Percentiles rank a stretch among this genome's conserved stretches.
Conservation (phyloP, 1,284 basidiomycete species). For the Pseudozyma sp. region DNA sequence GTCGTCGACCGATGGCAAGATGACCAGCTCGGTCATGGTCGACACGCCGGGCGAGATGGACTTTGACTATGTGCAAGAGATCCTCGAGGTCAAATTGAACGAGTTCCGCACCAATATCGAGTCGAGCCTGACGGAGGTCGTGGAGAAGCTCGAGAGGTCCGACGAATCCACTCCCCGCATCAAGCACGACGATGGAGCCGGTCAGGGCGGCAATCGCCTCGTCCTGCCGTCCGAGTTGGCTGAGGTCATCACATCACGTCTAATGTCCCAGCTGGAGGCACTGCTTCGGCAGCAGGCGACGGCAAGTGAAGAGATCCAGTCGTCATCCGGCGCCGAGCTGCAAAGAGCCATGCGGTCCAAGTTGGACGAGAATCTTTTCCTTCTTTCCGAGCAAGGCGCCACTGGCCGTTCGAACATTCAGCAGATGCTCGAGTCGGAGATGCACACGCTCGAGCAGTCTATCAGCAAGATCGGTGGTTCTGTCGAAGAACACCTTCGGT, state of each 20-base stretch:
- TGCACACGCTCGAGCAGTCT: conserved; percentile 22
- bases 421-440: conserved; percentile 27
- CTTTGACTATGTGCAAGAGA: conserved; percentile 60
- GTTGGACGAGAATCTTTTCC: conserved; percentile 46
- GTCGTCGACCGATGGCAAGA: conserved; percentile 21
- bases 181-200: neutral
- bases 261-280: conserved; percentile 11
- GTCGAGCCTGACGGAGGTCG: conserved; percentile 26
- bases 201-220: neutral
- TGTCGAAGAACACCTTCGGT: conserved; percentile 28
- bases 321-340: conserved; percentile 12
- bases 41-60: conserved; percentile 54
- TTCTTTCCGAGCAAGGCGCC: conserved; percentile 36
- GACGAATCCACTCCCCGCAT: neutral
- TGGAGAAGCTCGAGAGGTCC: conserved; percentile 27
- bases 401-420: conserved; percentile 39
- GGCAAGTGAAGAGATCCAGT: conserved; percentile 5
- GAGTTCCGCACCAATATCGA: conserved; percentile 48
- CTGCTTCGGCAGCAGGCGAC: conserved; percentile 13
- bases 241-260: conserved; percentile 18
- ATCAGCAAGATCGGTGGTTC: conserved; percentile 23
- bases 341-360: conserved; percentile 26
- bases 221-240: conserved; percentile 7
- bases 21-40: conserved; percentile 15
- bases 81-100: conserved; percentile 49